Base-by-base conservation (phyloP, 1,284 basidiomycete genomes). In the Inonotus hispidus region DNA sequence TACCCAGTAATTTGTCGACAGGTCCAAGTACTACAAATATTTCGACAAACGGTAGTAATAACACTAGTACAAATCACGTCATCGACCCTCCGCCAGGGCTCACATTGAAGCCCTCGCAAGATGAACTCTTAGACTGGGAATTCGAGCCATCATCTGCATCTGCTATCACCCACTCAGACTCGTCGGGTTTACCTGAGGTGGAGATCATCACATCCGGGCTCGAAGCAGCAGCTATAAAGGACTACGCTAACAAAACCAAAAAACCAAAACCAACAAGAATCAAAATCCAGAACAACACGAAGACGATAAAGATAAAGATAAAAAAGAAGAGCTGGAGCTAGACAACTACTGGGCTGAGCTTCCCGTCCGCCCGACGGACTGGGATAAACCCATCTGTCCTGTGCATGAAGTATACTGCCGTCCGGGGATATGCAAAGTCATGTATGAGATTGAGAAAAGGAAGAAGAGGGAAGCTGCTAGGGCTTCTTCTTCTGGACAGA, bases 371-470 rank as follows among this genome's bases (percentile, higher is more conserved):
- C 45, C 53, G 13, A 23, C 29, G 1, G 59, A 63, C 53, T 60
- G 62, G 58, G 59, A 58, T 35, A 60, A 63, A 39, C 58, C 53
- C 25, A 56, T 63, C 3, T 63, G 62, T 39, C 58, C 58, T 8
- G 59, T 21, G 19, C 62, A 63, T 43, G 39, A 60, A 35, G 45
- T 57, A 5, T 19, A 25, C 7, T 63, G 62, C 35, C 60, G 58
- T 25, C 25, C 25, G 14, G 45, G 46, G 7, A 49, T 59, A 11
- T 63, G 61, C 25, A 45, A 45, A 19, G 39, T 49, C 21, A 58
- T 58, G 55, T 21, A 49, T 38, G 56, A 56, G 46, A 52, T 61
- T 11, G 54, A 53, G 49, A 45, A 38, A 4, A 38, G 53, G 19
- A 62, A 58, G 60, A 62, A 62, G 39, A 39, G 55, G 14, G 56